Conservation (phyloP, 1,284 basidiomycete genomes). For the Puccinia coronata region DNA sequence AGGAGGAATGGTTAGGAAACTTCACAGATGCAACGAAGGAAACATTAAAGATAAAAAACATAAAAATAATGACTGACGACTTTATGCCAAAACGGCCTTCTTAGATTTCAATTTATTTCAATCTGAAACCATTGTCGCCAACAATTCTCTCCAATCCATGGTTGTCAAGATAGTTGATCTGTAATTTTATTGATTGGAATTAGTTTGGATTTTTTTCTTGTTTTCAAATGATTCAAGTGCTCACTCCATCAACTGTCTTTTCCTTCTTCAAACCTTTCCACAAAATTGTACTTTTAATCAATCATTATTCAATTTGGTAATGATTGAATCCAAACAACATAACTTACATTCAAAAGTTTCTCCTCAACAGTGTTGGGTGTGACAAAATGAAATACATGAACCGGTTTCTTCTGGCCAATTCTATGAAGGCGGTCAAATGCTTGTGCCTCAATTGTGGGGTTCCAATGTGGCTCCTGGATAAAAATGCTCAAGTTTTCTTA, state of each 20-base stretch:
- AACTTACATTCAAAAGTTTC: too few relatives aligned
- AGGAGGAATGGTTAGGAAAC: constrained; percentile 2
- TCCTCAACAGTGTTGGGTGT: too few relatives aligned
- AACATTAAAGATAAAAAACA: not conserved
- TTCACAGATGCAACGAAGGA: not conserved
- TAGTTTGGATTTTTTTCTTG: not conserved
- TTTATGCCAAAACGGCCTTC: not conserved
- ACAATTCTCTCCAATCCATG: constrained; percentile 2
- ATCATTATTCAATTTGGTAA: not conserved
- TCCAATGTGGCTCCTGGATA: too few relatives aligned
- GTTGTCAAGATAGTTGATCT: constrained; percentile 13
- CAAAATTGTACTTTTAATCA: not conserved
- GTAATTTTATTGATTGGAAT: not conserved
- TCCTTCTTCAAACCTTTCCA: constrained; percentile 2
- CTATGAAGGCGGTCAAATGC: too few relatives aligned
- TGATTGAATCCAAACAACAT: too few relatives aligned
- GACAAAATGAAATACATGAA: too few relatives aligned
- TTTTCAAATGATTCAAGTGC: not conserved
- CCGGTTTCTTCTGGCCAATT: too few relatives aligned
- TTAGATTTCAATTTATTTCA: not conserved
- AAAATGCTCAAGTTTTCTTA: too few relatives aligned
- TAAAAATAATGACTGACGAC: not conserved
- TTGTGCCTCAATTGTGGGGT: too few relatives aligned
- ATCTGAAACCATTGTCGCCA: not conserved
- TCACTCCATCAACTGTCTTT: constrained; percentile 3